phyloP scores from a whole-genome alignment of 2,329 filamentous ascomycete species.

The Elsinoe necatrix region DNA sequence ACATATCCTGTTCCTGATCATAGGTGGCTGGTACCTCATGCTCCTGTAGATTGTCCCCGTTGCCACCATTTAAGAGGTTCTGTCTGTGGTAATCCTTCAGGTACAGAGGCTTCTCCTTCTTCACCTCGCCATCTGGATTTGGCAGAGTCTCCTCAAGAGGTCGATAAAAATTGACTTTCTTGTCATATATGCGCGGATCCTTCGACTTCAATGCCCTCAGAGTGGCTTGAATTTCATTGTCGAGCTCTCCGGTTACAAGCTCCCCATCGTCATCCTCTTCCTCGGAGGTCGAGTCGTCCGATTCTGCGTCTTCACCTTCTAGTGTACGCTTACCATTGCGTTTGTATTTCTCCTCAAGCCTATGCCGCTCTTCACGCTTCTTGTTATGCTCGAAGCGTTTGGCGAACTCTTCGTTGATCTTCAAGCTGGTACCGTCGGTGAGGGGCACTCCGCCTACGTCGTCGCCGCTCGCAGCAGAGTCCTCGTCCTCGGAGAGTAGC shows the following conservation, averaged over 20 bases:
- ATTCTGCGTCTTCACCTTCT: slow-evolving; percentile 42
- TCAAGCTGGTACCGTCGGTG: slow-evolving; percentile 39
- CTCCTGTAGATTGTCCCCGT: slow-evolving; percentile 49
- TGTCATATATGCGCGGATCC: slow-evolving; percentile 85
- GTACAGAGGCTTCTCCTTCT: slow-evolving; percentile 68
- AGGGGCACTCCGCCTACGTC: slow-evolving; percentile 22
- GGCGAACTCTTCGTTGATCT: slow-evolving; percentile 86
- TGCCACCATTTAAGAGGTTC: slow-evolving; percentile 67
- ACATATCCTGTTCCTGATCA: slow-evolving; percentile 74
- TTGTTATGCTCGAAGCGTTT: slow-evolving; percentile 93
- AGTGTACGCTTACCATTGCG: slow-evolving; percentile 33
- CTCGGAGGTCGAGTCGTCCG: slow-evolving; percentile 61
- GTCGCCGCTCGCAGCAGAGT: slow-evolving; percentile 21
- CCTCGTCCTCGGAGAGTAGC: slow-evolving; percentile 23
- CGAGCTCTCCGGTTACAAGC: slow-evolving; percentile 73
- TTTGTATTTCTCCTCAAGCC: slow-evolving; percentile 78
- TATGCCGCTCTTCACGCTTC: slow-evolving; percentile 79
- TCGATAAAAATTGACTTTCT: slow-evolving; percentile 67
- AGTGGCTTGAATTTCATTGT: slow-evolving; percentile 79
- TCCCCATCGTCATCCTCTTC: slow-evolving; percentile 87
- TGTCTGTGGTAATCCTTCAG: slow-evolving; percentile 86
- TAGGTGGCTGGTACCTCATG: slow-evolving; percentile 55
- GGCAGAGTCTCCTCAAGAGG: slow-evolving; percentile 46
- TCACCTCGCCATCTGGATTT: slow-evolving; percentile 21
- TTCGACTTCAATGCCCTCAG: slow-evolving; percentile 81